Evolutionary conservation across 2,329 filamentous ascomycete genomes (phyloP), one percentile per base, ranked within the genome.

Genomic region (Ambrosiella beaveri): DNA sequence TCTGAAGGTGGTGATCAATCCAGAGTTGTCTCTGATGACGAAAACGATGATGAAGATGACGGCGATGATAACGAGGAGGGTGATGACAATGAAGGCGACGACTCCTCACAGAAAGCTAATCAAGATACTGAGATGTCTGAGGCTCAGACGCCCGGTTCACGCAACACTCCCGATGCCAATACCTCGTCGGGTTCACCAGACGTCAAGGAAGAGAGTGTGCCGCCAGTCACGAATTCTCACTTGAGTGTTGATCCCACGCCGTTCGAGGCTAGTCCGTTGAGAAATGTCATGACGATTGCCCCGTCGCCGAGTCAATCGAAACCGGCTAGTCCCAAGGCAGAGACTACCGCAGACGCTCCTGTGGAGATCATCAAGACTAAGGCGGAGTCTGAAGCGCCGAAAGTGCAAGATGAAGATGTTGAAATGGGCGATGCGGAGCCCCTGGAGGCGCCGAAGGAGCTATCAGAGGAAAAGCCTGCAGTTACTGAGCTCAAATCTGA

Each of bases 1-100:
- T 74, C 71, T 62, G 75, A 79, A 60, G 77, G 78, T 71, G 73
- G 71, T 0, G 81, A 82, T 50, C 69, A 70, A 12, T 63, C 47
- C 73, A 71, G 27, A 71, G 73, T 37, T 70, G 72, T 2, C 69
- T 75, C 15, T 73, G 73, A 70, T 3, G 74, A 73, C 2, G 73
- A 72, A 1, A 73, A 74, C 2, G 75, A 70, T 2, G 74, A 74
- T 1, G 75, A 73, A 3, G 74, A 71, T 2, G 74, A 71, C 3
- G 74, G 72, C 2, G 75, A 74, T 2, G 74, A 72, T 3, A 74
- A 76, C 27, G 27, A 27, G 27, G 27, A 27, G 1, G 73, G 70
- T 2, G 73, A 71, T 2, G 73, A 73, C 2, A 69, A 70, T 3
- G 71, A 73, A 56, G 72, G 74, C 35, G 72, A 71, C 17, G 71